Base-by-base conservation (phyloP, 106 monocot species). In the Dioscorea alata region DNA sequence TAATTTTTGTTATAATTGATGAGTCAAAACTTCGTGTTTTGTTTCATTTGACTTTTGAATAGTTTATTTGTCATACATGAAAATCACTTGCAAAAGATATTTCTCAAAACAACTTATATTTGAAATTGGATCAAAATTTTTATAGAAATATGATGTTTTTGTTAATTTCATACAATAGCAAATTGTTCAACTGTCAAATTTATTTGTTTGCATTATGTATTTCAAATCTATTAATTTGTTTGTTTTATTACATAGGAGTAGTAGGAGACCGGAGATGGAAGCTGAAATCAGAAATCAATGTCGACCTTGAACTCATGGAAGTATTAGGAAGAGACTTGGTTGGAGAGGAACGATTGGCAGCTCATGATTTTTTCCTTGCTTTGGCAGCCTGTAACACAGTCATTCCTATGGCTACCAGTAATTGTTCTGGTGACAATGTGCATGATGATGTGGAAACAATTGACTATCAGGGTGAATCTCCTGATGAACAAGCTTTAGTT, bases 401-500 rank as follows among this genome's bases (percentile, higher is more conserved):
- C n/a, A 89, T 97, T 69, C 96, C 96, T 67, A 83, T 97, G 64
- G 34, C 60, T 42, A 63, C 65, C 54, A 71, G 67, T 64, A 60
- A 19, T 57, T 62, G 64, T 81, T 67, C 69, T 57, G 15, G 49
- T 16, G 68, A 60, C 64, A 79, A 71, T 67, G 31, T 78, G 59
- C 50, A 51, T 62, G 68, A 81, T 65, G 91, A 82, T 33, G 72
- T 49, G 60, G 79, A 74, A 61, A 72, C 31, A 48, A 84, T 97
- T 61, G 78, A 89, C 23, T 97, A 97, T 71, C 96, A 97, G 76
- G 96, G 96, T 49, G 92, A 97, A 71, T 97, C 96, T 61, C 96
- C 96, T 72, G 96, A 97, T 89, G 96, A 97, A 73, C 96, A 86
- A 80, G 96, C 96, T 57, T 79, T 97, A 66, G 96, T 92, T 68